A percentile compares a stretch with the other conserved stretches of the same genome.
These are phyloP conservation scores for Amanita jacksonii DNA, from an alignment of 768 basidiomycete genomes.

Conservation along the genomic window DNA sequence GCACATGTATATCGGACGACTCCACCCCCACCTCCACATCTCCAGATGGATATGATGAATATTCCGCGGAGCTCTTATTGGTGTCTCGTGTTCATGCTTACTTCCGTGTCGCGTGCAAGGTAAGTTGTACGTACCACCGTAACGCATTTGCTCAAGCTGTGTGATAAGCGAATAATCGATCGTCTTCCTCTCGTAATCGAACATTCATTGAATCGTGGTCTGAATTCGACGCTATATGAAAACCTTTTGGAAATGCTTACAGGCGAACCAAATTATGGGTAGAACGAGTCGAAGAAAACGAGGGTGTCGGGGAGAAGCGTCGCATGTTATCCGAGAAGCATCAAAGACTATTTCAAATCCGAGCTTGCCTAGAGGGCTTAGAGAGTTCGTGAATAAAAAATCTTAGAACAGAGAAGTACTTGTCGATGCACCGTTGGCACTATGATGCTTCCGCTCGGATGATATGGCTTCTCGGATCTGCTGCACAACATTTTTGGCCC, in stretches of 20 bases:
- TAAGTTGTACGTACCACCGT: too few relatives aligned
- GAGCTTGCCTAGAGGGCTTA: too few relatives aligned
- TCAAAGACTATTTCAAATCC: too few relatives aligned
- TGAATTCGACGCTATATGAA: constrained; percentile 23
- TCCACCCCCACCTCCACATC: neutral
- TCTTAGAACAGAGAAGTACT: too few relatives aligned
- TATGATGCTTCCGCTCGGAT: too few relatives aligned
- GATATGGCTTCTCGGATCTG: too few relatives aligned
- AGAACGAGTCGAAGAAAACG: neutral
- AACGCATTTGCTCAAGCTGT: too few relatives aligned
- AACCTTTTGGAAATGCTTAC: constrained; percentile 17
- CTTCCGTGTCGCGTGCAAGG: constrained; percentile 39
- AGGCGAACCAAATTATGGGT: neutral
- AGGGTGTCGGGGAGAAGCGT: neutral
- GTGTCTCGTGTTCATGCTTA: constrained; percentile 40
- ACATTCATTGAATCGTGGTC: constrained; percentile 25
- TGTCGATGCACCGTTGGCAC: too few relatives aligned
- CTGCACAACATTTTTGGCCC: too few relatives aligned
- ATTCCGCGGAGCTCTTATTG: constrained; percentile 32
- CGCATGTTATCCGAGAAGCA: neutral
- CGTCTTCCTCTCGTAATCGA: constrained; percentile 35
- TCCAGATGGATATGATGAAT: constrained; percentile 11
- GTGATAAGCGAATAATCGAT: constrained; percentile 45
- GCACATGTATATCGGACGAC: neutral
- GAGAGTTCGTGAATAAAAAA: too few relatives aligned